Base-by-base conservation (phyloP, 345 rosid species). In the Geranium rotundifolium region DNA sequence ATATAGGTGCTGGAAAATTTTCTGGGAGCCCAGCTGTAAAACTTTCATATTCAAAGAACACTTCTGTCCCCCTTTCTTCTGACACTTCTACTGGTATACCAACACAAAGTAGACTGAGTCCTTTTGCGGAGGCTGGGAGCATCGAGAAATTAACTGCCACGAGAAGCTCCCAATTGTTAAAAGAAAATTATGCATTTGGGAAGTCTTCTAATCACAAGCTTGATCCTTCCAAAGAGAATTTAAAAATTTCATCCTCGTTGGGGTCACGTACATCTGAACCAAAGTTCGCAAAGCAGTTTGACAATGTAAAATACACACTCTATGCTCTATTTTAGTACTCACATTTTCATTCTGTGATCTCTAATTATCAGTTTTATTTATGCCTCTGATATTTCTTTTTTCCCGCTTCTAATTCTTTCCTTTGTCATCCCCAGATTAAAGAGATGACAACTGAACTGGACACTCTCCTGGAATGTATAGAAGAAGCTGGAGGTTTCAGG, bases 381-480 rank as follows among this genome's bases (percentile, higher is more conserved):
- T 34, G 41, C 7, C 41, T 34, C 41, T 34, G 6, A 5, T 34
- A 34, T 8, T 34, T 34, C 41, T 34, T 34, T 34, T 34, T 8
- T 4, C 17, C 2, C 49, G 56, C 19, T 57, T 17, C 57, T 23
- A 13, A 56, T 19, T 39, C 29, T 49, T 29, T 57, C 63, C 54
- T 59, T 54, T 58, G 17, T 64, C 29, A 58, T 63, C 56, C 68
- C 59, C 76, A 92, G 99, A 75, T 93, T 68, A 84, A 82, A 78
- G 97, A 83, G 76, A 83, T 86, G 96, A 79, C 75, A 59, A 79
- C 71, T 60, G 90, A 93, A 73, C 67, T 90, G 82, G 96, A 90
- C 75, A 50, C 63, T 7, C 97, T 93, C 78, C 66, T 93, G 67
- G 73, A 80, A 67, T 83, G 78, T 65, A 84, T 90, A 68, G 87